These are phyloP conservation scores for Pythium rishiriense DNA, from an alignment of 352 stramenopile species.

Conservation along the genomic window DNA sequence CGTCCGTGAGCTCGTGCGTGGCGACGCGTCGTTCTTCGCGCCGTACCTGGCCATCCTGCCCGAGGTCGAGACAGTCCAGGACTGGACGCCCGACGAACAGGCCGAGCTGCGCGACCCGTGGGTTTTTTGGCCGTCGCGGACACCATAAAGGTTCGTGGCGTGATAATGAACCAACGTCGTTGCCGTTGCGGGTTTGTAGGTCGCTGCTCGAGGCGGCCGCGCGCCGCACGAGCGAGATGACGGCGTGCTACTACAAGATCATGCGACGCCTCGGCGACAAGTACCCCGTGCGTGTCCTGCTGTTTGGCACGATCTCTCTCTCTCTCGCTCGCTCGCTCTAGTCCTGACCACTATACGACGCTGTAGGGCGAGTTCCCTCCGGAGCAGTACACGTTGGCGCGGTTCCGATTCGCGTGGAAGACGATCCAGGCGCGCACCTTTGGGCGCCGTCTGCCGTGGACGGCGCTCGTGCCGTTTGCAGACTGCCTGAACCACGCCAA, in stretches of 20 bases:
- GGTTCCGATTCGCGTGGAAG: slow-evolving; percentile 86
- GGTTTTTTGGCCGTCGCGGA: background rate
- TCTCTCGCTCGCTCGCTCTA: background rate
- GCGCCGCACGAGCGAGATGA: slow-evolving; percentile 56
- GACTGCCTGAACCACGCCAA: slow-evolving; percentile 93
- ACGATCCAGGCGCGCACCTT: slow-evolving; percentile 92
- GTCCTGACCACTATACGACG: background rate
- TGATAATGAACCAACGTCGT: too few relatives aligned
- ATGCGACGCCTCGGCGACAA: slow-evolving; percentile 46
- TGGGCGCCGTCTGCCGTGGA: slow-evolving; percentile 88
- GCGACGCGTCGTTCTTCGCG: slow-evolving; percentile 76
- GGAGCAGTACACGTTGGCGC: slow-evolving; percentile 57
- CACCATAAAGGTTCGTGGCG: background rate
- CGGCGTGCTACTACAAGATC: slow-evolving; percentile 56
- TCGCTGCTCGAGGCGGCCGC: slow-evolving; percentile 46
- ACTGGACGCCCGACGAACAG: slow-evolving; percentile 77
- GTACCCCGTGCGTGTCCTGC: slow-evolving; percentile 37
- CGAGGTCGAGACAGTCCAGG: slow-evolving; percentile 71
- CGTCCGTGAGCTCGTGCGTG: slow-evolving; percentile 66
- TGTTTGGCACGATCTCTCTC: background rate
- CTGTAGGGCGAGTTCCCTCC: slow-evolving; percentile 45
- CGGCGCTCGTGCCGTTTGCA: slow-evolving; percentile 89
- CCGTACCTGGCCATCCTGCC: slow-evolving; percentile 88
- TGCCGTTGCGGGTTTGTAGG: too few relatives aligned
- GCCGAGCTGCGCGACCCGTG: slow-evolving; percentile 71